A percentile compares a stretch with the other conserved stretches of the same genome.
Evolutionary conservation across 2,329 filamentous ascomycete species (phyloP).

Genomic region (Fusarium cicatricum): DNA sequence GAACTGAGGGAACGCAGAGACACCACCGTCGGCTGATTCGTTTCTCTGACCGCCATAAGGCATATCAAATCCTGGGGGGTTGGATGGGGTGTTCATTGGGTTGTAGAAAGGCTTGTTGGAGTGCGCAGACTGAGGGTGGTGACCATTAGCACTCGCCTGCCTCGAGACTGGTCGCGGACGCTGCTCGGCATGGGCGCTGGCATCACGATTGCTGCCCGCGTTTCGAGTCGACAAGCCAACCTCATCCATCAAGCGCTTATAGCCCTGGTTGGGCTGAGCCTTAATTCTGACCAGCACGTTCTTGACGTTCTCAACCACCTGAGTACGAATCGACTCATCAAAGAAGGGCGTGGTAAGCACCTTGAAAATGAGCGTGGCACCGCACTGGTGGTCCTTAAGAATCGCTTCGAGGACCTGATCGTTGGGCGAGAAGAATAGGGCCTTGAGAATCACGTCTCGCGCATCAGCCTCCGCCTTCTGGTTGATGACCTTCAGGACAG

Average conservation of each 20-base stretch:
- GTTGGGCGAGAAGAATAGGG: constrained; percentile 89
- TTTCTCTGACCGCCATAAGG: constrained; percentile 60
- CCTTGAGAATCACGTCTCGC: constrained; percentile 86
- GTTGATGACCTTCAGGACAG: constrained; percentile 97
- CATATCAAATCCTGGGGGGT: constrained; percentile 58
- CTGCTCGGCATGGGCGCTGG: constrained; percentile 56
- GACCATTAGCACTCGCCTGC: constrained; percentile 58
- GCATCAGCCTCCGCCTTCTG: constrained; percentile 95
- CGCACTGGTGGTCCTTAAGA: constrained; percentile 87
- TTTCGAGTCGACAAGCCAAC: constrained; percentile 83
- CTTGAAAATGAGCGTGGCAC: constrained; percentile 97
- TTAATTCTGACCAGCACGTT: constrained; percentile 89
- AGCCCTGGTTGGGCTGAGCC: constrained; percentile 92
- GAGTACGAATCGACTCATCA: constrained; percentile 85
- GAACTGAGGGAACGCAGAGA: constrained; percentile 60
- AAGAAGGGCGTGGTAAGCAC: constrained; percentile 97
- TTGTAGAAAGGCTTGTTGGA: constrained; percentile 63
- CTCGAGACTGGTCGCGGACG: constrained; percentile 65
- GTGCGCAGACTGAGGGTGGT: constrained; percentile 52
- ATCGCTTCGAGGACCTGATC: constrained; percentile 91
- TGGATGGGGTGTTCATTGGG: constrained; percentile 53
- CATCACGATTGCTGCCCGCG: constrained; percentile 54
- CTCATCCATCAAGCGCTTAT: constrained; percentile 99
- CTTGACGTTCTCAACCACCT: constrained; percentile 92
- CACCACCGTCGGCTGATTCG: constrained; percentile 60